These are phyloP conservation scores for Lentinula lateritia DNA, from an alignment of 768 basidiomycete species.

Conservation along the genomic window DNA sequence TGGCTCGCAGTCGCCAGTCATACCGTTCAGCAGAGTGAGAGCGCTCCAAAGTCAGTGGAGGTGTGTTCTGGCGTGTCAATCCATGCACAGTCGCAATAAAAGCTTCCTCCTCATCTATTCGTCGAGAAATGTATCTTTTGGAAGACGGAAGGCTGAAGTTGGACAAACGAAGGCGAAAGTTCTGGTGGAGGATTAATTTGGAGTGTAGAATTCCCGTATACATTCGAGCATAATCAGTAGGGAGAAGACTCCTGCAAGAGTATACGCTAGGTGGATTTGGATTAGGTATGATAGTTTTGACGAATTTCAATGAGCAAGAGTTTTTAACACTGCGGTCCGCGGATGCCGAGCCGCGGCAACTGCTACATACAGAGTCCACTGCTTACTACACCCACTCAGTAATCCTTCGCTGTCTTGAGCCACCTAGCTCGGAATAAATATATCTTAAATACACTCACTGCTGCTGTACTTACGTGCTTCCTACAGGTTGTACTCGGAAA, in stretches of 20 bases:
- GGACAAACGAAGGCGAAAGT: not conserved
- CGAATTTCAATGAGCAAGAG: not conserved
- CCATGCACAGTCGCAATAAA: not conserved
- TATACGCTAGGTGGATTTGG: not conserved
- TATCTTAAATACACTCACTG: no score
- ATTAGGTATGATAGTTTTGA: not conserved
- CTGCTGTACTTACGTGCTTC: no score
- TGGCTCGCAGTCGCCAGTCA: conserved; percentile 61
- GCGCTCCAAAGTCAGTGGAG: not conserved
- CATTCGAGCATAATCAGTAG: conserved; percentile 5
- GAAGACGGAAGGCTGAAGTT: not conserved
- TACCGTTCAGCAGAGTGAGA: conserved; percentile 29
- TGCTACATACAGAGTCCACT: no score
- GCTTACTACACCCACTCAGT: no score
- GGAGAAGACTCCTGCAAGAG: not conserved
- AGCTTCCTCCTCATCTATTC: not conserved
- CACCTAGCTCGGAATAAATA: no score
- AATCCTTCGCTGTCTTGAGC: no score
- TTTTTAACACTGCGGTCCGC: no score
- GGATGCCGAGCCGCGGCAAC: no score
- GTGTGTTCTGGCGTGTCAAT: no score
- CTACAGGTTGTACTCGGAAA: no score
- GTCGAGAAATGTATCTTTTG: not conserved
- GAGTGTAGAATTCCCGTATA: conserved; percentile 16
- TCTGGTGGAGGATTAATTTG: not conserved